Evolutionary conservation across 805 yeast species (phyloP).

Genomic region (Diddensiella transvaalensis): DNA sequence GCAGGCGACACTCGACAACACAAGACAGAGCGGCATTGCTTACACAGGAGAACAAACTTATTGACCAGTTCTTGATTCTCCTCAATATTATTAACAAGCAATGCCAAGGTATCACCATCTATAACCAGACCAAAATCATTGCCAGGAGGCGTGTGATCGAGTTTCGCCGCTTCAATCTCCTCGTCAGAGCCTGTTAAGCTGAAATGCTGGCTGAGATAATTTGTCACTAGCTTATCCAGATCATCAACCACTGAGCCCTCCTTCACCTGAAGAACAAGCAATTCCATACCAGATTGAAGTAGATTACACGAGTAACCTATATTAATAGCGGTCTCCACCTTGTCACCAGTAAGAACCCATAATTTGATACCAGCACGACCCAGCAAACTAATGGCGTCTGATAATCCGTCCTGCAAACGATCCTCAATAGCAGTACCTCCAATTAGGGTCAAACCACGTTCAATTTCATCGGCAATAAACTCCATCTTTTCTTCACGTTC

Average conservation of each 20-base stretch:
- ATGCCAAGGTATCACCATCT: constrained; percentile 64
- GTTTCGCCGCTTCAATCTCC: constrained; percentile 48
- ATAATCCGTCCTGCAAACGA: constrained; percentile 73
- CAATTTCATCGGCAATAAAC: constrained; percentile 54
- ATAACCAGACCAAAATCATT: constrained; percentile 58
- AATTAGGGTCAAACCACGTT: constrained; percentile 50
- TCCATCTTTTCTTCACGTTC: constrained; percentile 59
- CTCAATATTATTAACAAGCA: constrained; percentile 36
- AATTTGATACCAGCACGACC: constrained; percentile 72
- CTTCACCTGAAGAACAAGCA: constrained; percentile 49
- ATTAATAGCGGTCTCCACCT: constrained; percentile 78
- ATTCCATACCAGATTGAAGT: constrained; percentile 62
- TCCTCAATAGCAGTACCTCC: constrained; percentile 87
- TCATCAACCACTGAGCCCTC: constrained; percentile 31
- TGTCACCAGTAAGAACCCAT: constrained; percentile 83
- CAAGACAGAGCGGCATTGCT: constrained; percentile 71
- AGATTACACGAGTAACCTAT: constrained; percentile 78
- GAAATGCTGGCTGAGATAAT: constrained; percentile 48
- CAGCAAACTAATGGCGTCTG: constrained; percentile 63
- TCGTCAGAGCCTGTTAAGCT: constrained; percentile 41
- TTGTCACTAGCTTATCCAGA: constrained; percentile 35
- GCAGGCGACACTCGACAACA: constrained; percentile 85
- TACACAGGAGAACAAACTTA: constrained; percentile 66
- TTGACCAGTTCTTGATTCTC: constrained; percentile 21
- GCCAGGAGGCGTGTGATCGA: constrained; percentile 63